Conservation (phyloP, 2,329 filamentous ascomycete species). For the Penicillium sp. region DNA sequence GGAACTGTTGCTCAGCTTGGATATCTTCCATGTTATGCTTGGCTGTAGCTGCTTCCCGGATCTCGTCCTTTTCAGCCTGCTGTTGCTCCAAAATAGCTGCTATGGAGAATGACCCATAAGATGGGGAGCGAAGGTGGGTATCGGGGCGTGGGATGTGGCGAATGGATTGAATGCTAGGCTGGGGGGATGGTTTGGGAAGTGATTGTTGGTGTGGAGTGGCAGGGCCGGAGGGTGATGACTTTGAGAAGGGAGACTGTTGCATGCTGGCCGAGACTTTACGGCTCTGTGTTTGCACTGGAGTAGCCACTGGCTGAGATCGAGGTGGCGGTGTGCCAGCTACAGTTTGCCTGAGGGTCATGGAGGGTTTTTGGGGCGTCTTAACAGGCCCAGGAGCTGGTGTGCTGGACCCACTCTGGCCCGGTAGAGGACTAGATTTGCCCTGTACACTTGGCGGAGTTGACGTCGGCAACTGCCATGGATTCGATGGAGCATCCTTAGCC, state of each 20-base stretch:
- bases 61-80: constrained; percentile 76
- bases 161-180: constrained; percentile 41
- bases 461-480: constrained; percentile 65
- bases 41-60: constrained; percentile 74
- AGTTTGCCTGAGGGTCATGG: constrained; percentile 64
- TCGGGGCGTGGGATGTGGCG: constrained; percentile 52
- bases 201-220: constrained; percentile 32
- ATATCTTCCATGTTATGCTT: constrained; percentile 93
- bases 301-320: constrained; percentile 27
- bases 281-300: constrained; percentile 51
- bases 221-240: constrained; percentile 20
- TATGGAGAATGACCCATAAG: constrained; percentile 70
- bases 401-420: constrained; percentile 33
- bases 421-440: constrained; percentile 33
- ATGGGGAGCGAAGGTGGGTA: constrained; percentile 49
- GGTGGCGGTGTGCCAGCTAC: constrained; percentile 49
- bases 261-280: constrained; percentile 27
- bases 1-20: constrained; percentile 94
- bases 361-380: constrained; percentile 41
- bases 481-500: constrained; percentile 36
- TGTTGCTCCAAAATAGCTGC: constrained; percentile 88
- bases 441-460: constrained; percentile 16
- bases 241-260: constrained; percentile 13
- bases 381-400: constrained; percentile 12
- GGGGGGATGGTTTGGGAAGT: constrained; percentile 25